Percentiles rank a stretch among this genome's conserved stretches.
phyloP scores from a whole-genome alignment of 768 basidiomycete genomes.

The Melanogaster broomeanus region DNA sequence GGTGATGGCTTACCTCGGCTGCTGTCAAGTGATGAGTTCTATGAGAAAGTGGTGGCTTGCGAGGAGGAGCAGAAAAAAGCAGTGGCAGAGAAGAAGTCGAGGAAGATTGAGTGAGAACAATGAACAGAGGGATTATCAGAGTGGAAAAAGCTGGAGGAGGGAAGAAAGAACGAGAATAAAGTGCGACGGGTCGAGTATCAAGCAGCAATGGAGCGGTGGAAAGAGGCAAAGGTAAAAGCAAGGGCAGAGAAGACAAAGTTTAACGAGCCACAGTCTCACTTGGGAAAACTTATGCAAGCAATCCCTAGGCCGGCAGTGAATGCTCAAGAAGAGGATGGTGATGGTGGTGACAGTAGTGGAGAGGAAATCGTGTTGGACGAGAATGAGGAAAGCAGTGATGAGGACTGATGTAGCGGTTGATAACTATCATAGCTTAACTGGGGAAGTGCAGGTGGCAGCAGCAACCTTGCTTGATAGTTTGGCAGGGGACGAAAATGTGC shows the following conservation, averaged over 20 bases:
- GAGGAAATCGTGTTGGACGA: neutral
- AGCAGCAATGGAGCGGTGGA: neutral
- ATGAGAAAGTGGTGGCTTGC: neutral
- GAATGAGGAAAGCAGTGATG: neutral
- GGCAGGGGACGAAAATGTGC: no score
- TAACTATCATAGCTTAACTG: no score
- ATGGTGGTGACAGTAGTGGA: neutral
- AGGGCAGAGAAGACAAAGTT: neutral
- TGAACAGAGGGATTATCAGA: neutral
- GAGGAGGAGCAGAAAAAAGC: neutral
- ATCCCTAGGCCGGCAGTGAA: neutral
- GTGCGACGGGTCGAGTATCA: neutral
- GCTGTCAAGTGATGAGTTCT: conserved; percentile 4
- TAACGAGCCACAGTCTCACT: neutral
- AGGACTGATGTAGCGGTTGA: no score
- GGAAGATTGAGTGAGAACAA: neutral
- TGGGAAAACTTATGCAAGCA: neutral
- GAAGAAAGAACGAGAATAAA: neutral
- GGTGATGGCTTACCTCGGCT: conserved; percentile 1
- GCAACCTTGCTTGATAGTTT: no score
- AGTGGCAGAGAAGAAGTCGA: neutral
- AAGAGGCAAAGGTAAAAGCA: neutral
- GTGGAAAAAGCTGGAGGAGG: neutral
- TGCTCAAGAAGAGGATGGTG: neutral
- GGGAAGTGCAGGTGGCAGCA: no score